Conservation (phyloP, 2,329 filamentous ascomycete genomes). For the Madurella fahalii region DNA sequence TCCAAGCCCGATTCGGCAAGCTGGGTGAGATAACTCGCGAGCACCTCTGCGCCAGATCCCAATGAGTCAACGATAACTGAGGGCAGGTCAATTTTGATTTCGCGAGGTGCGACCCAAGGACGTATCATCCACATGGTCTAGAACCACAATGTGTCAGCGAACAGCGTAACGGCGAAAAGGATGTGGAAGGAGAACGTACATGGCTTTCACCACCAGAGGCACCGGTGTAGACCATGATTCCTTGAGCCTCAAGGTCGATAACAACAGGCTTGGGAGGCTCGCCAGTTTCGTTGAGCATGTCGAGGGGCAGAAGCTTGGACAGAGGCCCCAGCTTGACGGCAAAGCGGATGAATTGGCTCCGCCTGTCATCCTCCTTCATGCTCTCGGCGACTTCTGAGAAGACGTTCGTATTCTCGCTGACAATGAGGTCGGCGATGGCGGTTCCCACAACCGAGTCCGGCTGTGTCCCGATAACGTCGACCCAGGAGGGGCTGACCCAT, state of each 20-base stretch:
- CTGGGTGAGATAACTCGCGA: slow-evolving; percentile 87
- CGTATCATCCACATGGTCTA: slow-evolving; percentile 99
- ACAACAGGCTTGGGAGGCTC: slow-evolving; percentile 44
- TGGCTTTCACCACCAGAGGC: slow-evolving; percentile 83
- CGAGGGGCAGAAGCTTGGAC: slow-evolving; percentile 57
- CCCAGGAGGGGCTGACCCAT: slow-evolving; percentile 97
- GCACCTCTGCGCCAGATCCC: slow-evolving; percentile 88
- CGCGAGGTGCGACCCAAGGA: slow-evolving; percentile 79
- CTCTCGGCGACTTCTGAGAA: slow-evolving; percentile 82
- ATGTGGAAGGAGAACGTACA: slow-evolving; percentile 51
- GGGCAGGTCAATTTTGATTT: slow-evolving; percentile 94
- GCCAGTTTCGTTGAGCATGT: slow-evolving; percentile 37
- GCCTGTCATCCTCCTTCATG: slow-evolving; percentile 89
- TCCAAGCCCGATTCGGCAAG: slow-evolving; percentile 79
- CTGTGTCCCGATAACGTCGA: slow-evolving; percentile 80
- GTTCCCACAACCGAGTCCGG: slow-evolving; percentile 69
- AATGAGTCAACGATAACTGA: slow-evolving; percentile 85
- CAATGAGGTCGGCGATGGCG: slow-evolving; percentile 73
- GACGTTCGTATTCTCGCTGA: slow-evolving; percentile 70
- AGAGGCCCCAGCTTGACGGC: slow-evolving; percentile 64
- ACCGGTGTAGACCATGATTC: slow-evolving; percentile 96
- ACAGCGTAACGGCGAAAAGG: background rate
- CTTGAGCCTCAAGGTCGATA: slow-evolving; percentile 87
- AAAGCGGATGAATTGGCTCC: slow-evolving; percentile 86
- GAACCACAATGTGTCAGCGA: background rate